Base-by-base conservation (phyloP, 169 alveolate genomes). In the Babesia bovis region DNA sequence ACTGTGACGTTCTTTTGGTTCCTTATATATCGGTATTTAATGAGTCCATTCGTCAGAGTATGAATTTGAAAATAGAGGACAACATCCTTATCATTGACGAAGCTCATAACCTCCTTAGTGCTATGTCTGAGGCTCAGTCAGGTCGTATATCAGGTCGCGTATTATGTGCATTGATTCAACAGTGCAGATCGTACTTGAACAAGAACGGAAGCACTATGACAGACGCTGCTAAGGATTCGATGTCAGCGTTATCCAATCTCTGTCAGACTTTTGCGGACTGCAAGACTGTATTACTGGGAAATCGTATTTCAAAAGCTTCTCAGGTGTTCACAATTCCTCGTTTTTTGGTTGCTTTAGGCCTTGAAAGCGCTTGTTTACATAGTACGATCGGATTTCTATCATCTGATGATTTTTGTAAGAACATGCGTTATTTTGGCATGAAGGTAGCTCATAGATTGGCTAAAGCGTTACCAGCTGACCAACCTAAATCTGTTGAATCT, bases 71-170 rank as follows among this genome's bases (percentile, higher is more conserved):
- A 44, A 63, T 94, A 25, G 87, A 91, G 33, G 90, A 93, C 55
- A 68, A 93, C 52, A 83, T 95, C 15, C 71, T 96, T 28, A 93
- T 96, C 33, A 89, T 96, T 45, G 99, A 96, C 79, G 99, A 96
- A 70, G 99, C 97, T 10, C 99, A 96, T 79, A 96, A 96, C 82
- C 79, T 95, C 19, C 94, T 83, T 32, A 78, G 74, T 15, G 94
- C 87, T 21, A 30, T 79, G 10, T 33, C 75, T 15, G 83, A 68
- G 58, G 32, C 87, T 0, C 82, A 57, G 21, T 69, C 87, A 7
- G 36, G 67, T n/a, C 32, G 32, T 19, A 25, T 77, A 30, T 42
- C 82, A 6, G 38, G 50, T 25, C 10, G 17, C 41, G 85, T 53
- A 25, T 45, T 77, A 52, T 23, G 49, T 26, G 74, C 69, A n/a